Percentiles rank a stretch among this genome's conserved stretches.
Conservation (phyloP, 805 yeast species). For the Huiozyma sinensis region DNA sequence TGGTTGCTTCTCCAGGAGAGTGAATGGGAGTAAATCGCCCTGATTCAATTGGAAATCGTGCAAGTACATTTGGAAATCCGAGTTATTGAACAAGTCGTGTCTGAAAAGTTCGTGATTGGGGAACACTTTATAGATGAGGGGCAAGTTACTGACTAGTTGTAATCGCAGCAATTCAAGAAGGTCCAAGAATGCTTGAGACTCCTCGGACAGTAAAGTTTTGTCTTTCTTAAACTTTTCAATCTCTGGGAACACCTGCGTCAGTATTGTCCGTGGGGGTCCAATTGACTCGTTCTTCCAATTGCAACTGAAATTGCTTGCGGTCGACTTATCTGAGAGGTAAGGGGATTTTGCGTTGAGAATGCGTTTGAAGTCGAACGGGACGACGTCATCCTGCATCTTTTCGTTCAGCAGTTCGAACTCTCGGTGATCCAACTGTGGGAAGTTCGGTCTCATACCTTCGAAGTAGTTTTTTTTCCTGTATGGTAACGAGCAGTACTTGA, state of each 20-base stretch:
- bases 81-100: conserved; percentile 14
- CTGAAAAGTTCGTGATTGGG: conserved; percentile 25
- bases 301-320: neutral
- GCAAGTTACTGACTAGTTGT: conserved; percentile 18
- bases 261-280: conserved; percentile 9
- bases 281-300: conserved; percentile 1
- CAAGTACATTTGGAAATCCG: conserved; percentile 18
- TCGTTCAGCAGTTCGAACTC: conserved; percentile 1
- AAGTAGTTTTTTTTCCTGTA: conserved; percentile 23
- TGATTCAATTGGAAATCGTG: conserved; percentile 6
- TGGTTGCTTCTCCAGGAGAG: neutral
- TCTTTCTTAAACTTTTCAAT: conserved; percentile 16
- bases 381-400: conserved; percentile 3
- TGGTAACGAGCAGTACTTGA: conserved; percentile 24
- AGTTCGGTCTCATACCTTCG: conserved; percentile 8
- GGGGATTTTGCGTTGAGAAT: conserved; percentile 16
- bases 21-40: conserved; percentile 7
- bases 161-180: conserved; percentile 17
- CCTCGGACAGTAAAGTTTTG: conserved; percentile 6
- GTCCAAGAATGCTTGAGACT: conserved; percentile 13
- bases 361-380: conserved; percentile 17
- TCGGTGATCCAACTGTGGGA: conserved; percentile 7
- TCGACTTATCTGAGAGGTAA: conserved; percentile 2
- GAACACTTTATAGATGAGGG: conserved; percentile 19
- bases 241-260: conserved; percentile 25